phyloP scores from a whole-genome alignment of 2,329 filamentous ascomycete species.

The Xylariaceae sp. region DNA sequence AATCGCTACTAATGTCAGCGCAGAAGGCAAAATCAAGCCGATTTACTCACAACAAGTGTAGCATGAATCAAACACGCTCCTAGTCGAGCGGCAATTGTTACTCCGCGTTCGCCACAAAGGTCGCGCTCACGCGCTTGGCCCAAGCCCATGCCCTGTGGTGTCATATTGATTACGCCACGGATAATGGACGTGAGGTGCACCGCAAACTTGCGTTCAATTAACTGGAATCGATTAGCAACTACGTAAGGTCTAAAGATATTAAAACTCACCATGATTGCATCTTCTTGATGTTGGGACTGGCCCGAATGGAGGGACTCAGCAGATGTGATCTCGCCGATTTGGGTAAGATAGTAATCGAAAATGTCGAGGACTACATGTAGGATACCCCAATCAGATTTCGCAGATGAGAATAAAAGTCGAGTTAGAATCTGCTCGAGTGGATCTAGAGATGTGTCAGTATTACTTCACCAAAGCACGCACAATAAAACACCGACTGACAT shows the following conservation, averaged over 20 bases:
- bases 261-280: constrained; percentile 42
- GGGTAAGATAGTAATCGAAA: constrained; percentile 44
- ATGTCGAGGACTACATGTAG: constrained; percentile 44
- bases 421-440: constrained; percentile 51
- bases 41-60: constrained; percentile 39
- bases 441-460: constrained; percentile 27
- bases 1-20: constrained; percentile 36
- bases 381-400: constrained; percentile 47
- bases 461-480: background rate
- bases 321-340: constrained; percentile 40
- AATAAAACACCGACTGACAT: constrained; percentile 27
- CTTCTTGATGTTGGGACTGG: constrained; percentile 41
- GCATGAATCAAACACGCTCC: constrained; percentile 43
- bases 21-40: constrained; percentile 10
- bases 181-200: constrained; percentile 47
- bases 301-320: constrained; percentile 35
- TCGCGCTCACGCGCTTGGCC: constrained; percentile 26
- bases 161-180: constrained; percentile 36
- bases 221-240: constrained; percentile 25
- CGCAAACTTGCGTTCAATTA: constrained; percentile 48
- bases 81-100: constrained; percentile 45
- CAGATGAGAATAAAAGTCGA: constrained; percentile 41
- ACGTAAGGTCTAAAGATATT: background rate
- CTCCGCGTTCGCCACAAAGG: constrained; percentile 42
- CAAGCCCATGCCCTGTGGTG: constrained; percentile 23